Conservation (phyloP, 805 yeast species). For the Saccharomycopsis fermentans region DNA sequence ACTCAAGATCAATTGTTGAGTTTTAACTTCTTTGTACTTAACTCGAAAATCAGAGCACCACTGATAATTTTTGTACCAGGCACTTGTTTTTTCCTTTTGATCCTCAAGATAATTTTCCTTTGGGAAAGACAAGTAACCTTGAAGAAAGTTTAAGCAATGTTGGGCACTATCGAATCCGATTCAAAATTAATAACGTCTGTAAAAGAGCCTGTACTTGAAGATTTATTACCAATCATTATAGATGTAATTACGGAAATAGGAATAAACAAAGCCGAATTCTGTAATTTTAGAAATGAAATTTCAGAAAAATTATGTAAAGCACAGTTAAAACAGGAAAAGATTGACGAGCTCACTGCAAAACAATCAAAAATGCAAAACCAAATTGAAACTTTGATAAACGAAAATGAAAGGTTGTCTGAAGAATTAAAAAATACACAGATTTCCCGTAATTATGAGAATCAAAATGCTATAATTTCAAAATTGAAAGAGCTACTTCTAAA, state of each 20-base stretch:
- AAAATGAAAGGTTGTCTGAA: background rate
- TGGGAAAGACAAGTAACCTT: background rate
- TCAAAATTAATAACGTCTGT: background rate
- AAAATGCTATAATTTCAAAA: background rate
- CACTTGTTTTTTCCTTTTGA: too few species aligned
- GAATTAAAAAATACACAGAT: background rate
- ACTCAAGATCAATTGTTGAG: too few species aligned
- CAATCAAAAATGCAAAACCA: background rate
- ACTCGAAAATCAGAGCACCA: too few species aligned
- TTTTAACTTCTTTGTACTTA: too few species aligned
- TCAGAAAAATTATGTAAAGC: background rate
- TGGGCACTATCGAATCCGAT: background rate
- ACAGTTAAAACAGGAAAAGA: background rate
- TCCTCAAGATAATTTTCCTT: too few species aligned
- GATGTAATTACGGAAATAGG: background rate
- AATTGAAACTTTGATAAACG: background rate
- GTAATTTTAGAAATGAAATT: background rate
- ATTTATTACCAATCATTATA: background rate
- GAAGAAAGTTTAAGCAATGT: background rate
- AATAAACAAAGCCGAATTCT: background rate
- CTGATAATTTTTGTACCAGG: too few species aligned
- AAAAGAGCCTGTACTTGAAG: background rate
- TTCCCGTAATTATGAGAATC: background rate
- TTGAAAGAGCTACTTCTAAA: background rate
- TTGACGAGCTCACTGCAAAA: background rate